Evolutionary conservation across 2,329 filamentous ascomycete genomes (phyloP), one percentile per base, ranked within the genome.

Genomic region (Monosporascus sp.): DNA sequence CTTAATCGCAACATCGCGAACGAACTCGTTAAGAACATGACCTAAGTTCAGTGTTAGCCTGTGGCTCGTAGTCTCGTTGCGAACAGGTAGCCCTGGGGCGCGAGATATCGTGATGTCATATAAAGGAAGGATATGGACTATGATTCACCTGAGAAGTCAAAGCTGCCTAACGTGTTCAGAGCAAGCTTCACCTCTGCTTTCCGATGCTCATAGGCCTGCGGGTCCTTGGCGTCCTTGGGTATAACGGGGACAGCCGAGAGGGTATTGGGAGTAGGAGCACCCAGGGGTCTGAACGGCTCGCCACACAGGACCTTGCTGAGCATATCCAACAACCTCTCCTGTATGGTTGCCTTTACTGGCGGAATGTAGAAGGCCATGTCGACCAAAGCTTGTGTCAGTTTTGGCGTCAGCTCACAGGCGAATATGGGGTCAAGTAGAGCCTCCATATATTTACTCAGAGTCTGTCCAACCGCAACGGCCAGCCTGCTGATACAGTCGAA

Each of bases 351-450:
- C 67, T 96, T 94, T 53, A 97, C 91, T 0, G 95, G 91, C 0
- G 93, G 94, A 47, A 99, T 97, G 68, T 99, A 97, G 67, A 97
- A 96, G 27, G 94, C 94, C 90, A 99, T 97, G 66, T 99, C 95
- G 22, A 97, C 92, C 51, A 99, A 78, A 3, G 95, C 95, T 68
- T 97, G 92, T 0, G 93, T 97, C 24, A 99, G 81, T 61, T 95
- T 94, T 53, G 93, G 89, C 38, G 91, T 97, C 50, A 99, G 79
- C 48, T 96, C 94, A 68, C 94, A 99, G 17, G 91, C 92, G 71
- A 99, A 99, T 55, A 99, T 97, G 11, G 95, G 92, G 62, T 97
- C 93, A 9, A 99, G 81, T 27, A 99, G 76, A 14, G 92, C 90
- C 68, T 97, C 92, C 85, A 99, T 97, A 68, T 97, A 97, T 73